Conservation (phyloP, 345 rosid species). For the Brassica nigra region DNA sequence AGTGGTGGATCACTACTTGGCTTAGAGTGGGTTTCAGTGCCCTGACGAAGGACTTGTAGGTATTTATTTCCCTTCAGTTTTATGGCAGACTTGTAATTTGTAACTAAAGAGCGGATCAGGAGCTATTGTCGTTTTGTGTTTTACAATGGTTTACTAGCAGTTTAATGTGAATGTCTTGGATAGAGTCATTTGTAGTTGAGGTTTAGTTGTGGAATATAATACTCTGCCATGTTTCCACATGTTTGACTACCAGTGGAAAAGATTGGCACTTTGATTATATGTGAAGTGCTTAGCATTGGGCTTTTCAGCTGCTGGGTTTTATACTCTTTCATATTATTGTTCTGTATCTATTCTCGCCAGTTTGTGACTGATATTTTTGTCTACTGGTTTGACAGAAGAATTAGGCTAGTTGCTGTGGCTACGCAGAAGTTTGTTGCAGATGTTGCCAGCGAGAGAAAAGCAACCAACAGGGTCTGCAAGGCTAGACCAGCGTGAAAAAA, state of each 20-base stretch:
- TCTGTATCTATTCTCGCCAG: neutral
- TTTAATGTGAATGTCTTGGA: too few species aligned
- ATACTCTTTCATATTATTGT: neutral
- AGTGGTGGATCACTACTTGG: constrained; percentile 81
- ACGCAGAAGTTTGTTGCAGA: constrained; percentile 93
- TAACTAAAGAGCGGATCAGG: too few species aligned
- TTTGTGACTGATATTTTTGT: constrained; percentile 5
- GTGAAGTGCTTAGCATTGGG: neutral
- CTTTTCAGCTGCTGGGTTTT: neutral
- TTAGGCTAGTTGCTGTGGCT: constrained; percentile 64
- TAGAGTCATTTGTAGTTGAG: too few species aligned
- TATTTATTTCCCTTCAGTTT: constrained; percentile 16
- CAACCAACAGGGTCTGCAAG: constrained; percentile 56
- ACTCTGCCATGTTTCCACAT: too few species aligned
- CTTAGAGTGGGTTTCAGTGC: constrained; percentile 90
- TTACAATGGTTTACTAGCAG: too few species aligned
- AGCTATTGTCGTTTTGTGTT: too few species aligned
- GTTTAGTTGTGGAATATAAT: too few species aligned
- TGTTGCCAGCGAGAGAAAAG: constrained; percentile 56
- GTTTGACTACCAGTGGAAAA: too few species aligned
- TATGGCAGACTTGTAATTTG: too few species aligned
- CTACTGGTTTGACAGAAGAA: constrained; percentile 57
- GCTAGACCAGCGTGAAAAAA: constrained; percentile 41
- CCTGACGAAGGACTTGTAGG: constrained; percentile 94
- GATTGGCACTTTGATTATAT: neutral